Conservation (phyloP, 2,329 filamentous ascomycete genomes). For the Alternaria solani region DNA sequence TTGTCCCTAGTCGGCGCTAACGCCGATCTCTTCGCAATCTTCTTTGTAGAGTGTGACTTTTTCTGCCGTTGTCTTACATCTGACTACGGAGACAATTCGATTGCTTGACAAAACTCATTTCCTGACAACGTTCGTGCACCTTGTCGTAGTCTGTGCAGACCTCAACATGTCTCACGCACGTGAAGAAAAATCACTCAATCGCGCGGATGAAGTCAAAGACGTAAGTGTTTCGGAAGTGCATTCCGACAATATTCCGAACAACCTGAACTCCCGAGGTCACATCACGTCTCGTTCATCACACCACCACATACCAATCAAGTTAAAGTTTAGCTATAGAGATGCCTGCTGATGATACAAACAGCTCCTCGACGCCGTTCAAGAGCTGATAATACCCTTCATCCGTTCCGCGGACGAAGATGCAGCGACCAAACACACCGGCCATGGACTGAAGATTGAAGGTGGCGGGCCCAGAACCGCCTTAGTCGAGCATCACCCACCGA, state of each 20-base stretch:
- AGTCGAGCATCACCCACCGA: constrained; percentile 55
- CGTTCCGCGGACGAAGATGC: constrained; percentile 72
- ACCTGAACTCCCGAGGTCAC: constrained; percentile 7
- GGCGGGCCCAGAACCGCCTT: constrained; percentile 58
- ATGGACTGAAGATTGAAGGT: constrained; percentile 69
- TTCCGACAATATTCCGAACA: constrained; percentile 10
- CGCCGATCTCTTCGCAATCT: constrained; percentile 11
- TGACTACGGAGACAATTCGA: background rate
- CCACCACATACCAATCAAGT: background rate
- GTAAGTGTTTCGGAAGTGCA: constrained; percentile 32
- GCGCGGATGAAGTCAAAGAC: constrained; percentile 51
- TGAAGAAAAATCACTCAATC: constrained; percentile 33
- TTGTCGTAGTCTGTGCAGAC: background rate
- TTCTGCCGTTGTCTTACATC: background rate
- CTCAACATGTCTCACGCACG: constrained; percentile 9
- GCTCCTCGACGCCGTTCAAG: constrained; percentile 63
- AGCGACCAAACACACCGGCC: constrained; percentile 62
- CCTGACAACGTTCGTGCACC: background rate
- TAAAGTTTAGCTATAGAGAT: background rate
- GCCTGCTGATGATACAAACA: constrained; percentile 9
- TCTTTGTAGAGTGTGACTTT: constrained; percentile 4
- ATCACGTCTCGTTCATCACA: constrained; percentile 7
- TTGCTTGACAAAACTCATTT: background rate
- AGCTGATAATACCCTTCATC: constrained; percentile 75
- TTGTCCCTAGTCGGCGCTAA: constrained; percentile 16